Evolutionary conservation across 2,329 filamentous ascomycete genomes (phyloP).

Genomic region (Rhynchosporium secalis): DNA sequence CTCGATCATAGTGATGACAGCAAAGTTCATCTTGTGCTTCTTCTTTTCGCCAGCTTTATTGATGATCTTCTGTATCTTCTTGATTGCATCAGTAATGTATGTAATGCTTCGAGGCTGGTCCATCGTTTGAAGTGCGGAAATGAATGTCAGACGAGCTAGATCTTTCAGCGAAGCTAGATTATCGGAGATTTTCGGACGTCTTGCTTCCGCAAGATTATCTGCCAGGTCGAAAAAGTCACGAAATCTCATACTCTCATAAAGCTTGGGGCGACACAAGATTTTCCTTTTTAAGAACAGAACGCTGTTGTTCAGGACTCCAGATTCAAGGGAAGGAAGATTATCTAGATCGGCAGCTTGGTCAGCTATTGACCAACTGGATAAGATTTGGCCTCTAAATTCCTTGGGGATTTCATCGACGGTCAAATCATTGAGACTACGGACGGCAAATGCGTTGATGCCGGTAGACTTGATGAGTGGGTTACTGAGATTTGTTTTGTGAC

Average conservation of each 20-base stretch:
- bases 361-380: slow-evolving; percentile 38
- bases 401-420: slow-evolving; percentile 45
- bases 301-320: slow-evolving; percentile 25
- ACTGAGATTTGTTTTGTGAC: slow-evolving; percentile 23
- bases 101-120: slow-evolving; percentile 35
- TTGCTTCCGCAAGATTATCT: slow-evolving; percentile 24
- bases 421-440: slow-evolving; percentile 32
- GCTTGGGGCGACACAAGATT: slow-evolving; percentile 52
- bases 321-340: slow-evolving; percentile 1
- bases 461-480: slow-evolving; percentile 27
- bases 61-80: slow-evolving; percentile 31
- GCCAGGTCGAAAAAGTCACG: slow-evolving; percentile 41
- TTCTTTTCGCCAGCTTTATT: slow-evolving; percentile 29
- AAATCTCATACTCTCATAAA: slow-evolving; percentile 48
- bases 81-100: slow-evolving; percentile 33
- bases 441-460: slow-evolving; percentile 32
- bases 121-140: slow-evolving; percentile 14
- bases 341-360: slow-evolving; percentile 8
- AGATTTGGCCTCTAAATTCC: slow-evolving; percentile 47
- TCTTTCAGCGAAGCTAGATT: slow-evolving; percentile 33
- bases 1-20: slow-evolving; percentile 30
- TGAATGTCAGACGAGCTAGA: slow-evolving; percentile 32
- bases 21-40: slow-evolving; percentile 28
- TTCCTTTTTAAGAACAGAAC: slow-evolving; percentile 50
- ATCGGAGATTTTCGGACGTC: slow-evolving; percentile 13